Base-by-base conservation (phyloP, 176 grass and related monocot genomes). In the Otatea glauca region DNA sequence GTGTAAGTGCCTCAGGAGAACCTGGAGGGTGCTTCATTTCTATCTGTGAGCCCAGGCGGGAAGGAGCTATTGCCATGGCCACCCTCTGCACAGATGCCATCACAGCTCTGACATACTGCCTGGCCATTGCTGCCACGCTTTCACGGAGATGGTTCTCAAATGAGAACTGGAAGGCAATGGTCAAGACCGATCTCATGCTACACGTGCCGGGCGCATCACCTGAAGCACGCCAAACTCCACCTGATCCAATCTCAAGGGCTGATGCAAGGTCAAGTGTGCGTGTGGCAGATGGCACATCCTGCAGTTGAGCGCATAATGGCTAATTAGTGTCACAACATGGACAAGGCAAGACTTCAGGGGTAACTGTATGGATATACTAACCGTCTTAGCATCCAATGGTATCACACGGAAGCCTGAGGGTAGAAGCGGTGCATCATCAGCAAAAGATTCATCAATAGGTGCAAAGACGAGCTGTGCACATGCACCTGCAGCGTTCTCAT, bases 391-490 rank as follows among this genome's bases (percentile, higher is more conserved):
- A 43, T 99, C 96, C 9, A 99, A 81, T 14, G 91, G 93, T 89
- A 96, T 96, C 20, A 99, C 88, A 35, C 93, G 93, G 78, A 99
- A 99, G 37, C 96, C 96, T 27, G 96, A 99, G 16, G 96, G 93
- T 27, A 99, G 78, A 41, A 99, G 68, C 3, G 93, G 93, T 9
- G 92, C 90, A 48, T 99, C 96, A 45, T 99, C 96, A 79, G 93
- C 88, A 89, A 99, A 94, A 80, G 93, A 94, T 86, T 94, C 96
- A 80, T 96, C 96, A 1, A 99, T 99, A 53, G 93, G 96, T 62
- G 93, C 96, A 92, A 96, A 99, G 27, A 99, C 91, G 62, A 99
- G 93, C 81, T 99, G 96, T 23, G 96, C 91, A 43, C 90, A 96
- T 1, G 93, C 83, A 71, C 93, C 89, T 0, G 90, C 64, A 35